phyloP scores from a whole-genome alignment of 2,329 filamentous ascomycete species.

The Trichoderma atrobrunneum region DNA sequence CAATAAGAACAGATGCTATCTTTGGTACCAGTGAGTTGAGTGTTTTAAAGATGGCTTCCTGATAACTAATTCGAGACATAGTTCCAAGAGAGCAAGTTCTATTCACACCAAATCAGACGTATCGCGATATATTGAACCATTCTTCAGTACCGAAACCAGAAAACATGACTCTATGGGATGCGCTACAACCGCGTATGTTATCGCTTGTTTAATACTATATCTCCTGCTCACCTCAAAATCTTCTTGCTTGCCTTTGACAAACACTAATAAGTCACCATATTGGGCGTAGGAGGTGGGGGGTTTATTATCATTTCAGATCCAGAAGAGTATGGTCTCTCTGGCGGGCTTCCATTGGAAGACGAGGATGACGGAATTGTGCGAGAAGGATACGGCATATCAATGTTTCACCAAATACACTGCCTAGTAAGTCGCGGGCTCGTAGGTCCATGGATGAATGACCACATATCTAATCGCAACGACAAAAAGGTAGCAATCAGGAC shows the following conservation, averaged over 20 bases:
- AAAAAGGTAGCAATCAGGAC: background rate
- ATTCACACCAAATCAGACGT: background rate
- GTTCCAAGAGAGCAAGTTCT: background rate
- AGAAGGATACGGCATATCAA: background rate
- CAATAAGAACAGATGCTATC: background rate
- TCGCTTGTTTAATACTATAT: background rate
- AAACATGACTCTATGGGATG: background rate
- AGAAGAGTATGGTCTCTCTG: background rate
- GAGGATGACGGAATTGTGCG: background rate
- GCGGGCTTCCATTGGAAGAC: conserved; percentile 42
- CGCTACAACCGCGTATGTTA: background rate
- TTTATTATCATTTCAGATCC: background rate
- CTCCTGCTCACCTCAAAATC: background rate
- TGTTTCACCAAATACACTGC: background rate
- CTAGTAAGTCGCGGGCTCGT: conserved; percentile 48
- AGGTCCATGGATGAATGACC: conserved; percentile 22
- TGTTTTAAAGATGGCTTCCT: background rate
- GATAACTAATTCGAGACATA: background rate
- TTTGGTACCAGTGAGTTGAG: background rate
- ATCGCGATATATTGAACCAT: background rate
- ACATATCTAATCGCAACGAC: background rate
- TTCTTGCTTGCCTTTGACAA: background rate
- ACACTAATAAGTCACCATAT: background rate
- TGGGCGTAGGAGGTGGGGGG: background rate
- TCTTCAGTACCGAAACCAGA: background rate